phyloP scores from a whole-genome alignment of 768 basidiomycete genomes.

The Russula sp. region DNA sequence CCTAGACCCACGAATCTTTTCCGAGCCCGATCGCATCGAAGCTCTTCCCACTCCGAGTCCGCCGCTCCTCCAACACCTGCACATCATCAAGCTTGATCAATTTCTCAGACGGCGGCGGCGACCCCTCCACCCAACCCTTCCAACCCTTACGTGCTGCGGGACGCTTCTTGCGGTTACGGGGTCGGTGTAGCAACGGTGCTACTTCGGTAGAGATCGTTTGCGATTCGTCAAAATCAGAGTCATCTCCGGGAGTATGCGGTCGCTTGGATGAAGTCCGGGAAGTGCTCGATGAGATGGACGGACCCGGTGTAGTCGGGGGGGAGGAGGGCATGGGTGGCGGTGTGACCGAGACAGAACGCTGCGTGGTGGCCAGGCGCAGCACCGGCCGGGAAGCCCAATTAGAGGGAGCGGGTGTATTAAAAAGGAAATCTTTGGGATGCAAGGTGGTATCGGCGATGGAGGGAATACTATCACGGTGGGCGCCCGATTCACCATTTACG shows the following conservation, averaged over 20 bases:
- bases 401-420: slow-evolving; percentile 40
- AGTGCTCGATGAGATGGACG: slow-evolving; percentile 67
- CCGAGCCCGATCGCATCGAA: slow-evolving; percentile 81
- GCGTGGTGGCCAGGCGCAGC: slow-evolving; percentile 66
- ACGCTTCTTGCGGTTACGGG: slow-evolving; percentile 48
- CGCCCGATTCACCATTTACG: slow-evolving; percentile 31
- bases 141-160: slow-evolving; percentile 72
- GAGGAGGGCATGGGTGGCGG: slow-evolving; percentile 64
- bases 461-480: slow-evolving; percentile 30
- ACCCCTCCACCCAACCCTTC: slow-evolving; percentile 91
- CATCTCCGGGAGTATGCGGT: slow-evolving; percentile 70
- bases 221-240: slow-evolving; percentile 33
- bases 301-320: slow-evolving; percentile 70
- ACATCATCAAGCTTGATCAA: slow-evolving; percentile 78
- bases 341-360: slow-evolving; percentile 71
- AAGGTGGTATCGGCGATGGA: slow-evolving; percentile 26
- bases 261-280: slow-evolving; percentile 80
- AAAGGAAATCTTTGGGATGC: slow-evolving; percentile 27
- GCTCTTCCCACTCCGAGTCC: slow-evolving; percentile 80
- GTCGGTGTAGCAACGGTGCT: slow-evolving; percentile 27
- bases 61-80: slow-evolving; percentile 65
- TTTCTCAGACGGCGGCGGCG: slow-evolving; percentile 74
- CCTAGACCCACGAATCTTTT: slow-evolving; percentile 72
- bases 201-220: slow-evolving; percentile 32
- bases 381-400: slow-evolving; percentile 72